Base-by-base conservation (phyloP, 768 basidiomycete species). In the Leccinum olivaceopallidum region DNA sequence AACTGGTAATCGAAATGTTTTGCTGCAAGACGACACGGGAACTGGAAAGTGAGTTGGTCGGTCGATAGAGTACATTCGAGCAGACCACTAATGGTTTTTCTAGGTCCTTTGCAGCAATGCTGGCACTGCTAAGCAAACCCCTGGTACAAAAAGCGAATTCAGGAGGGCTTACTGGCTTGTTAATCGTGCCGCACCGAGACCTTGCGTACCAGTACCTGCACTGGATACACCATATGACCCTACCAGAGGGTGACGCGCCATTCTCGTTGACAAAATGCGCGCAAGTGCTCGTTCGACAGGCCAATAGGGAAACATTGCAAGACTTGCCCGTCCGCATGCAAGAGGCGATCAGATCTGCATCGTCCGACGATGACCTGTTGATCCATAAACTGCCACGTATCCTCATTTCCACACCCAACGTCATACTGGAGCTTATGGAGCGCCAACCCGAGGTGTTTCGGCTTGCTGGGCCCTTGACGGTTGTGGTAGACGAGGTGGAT, bases 401-500 rank as follows among this genome's bases (percentile, higher is more conserved):
- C 59, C 79, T 91, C 55, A 85, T 92, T 57, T 83, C 81, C 44
- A 92, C 91, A 2, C 89, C 90, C 6, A 84, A 87, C 62, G 88
- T 87, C 6, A 62, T 89, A 5, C 67, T 84, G 65, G 89, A 89
- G 53, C 76, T 85, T 30, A 76, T 83, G 26, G 71, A 79, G 44
- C 67, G 71, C 56, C 80, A 84, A 51, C 65, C 78, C 1, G 66
- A 74, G 20, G 78, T 75, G 14, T 70, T 90, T 20, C 77, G 78
- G 56, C 61, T 89, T 53, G 65, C 71, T 6, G 73, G 72, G 53
- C 73, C 89, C 55, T 81, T 81, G 14, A 82, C 80, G 2, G 79
- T 92, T 52, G 85, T 86, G 37, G 84, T 92, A 57, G 90, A 92
- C 63, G 90, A 92, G 69, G 86, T 84, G 52, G 91, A 92, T 67